A percentile compares a stretch with the other conserved stretches of the same genome.
Conservation (phyloP, 306 rosid genomes). For the Sechiopsis laciniata region DNA sequence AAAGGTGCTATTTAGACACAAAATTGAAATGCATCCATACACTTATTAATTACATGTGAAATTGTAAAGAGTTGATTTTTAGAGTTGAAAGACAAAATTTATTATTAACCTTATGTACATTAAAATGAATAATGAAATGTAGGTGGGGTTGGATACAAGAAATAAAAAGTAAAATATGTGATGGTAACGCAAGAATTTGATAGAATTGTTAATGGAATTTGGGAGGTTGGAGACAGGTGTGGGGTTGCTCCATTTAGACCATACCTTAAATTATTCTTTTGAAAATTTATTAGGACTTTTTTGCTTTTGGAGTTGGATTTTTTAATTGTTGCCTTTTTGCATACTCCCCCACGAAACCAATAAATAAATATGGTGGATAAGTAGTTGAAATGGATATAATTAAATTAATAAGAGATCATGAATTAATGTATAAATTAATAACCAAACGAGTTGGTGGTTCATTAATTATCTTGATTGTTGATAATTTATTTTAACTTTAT, state of each 20-base stretch:
- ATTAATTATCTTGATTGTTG: too few relatives aligned
- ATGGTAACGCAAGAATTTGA: slow-evolving; percentile 14
- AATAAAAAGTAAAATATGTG: neutral
- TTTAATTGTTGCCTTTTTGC: slow-evolving; percentile 10
- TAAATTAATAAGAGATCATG: too few relatives aligned
- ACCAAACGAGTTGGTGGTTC: too few relatives aligned
- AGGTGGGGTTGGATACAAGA: neutral
- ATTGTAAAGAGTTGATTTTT: too few relatives aligned
- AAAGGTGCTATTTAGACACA: too few relatives aligned
- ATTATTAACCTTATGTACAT: too few relatives aligned
- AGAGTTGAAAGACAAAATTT: too few relatives aligned
- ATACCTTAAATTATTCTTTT: slow-evolving; percentile 11
- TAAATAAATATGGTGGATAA: neutral
- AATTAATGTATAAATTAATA: too few relatives aligned
- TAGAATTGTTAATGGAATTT: slow-evolving; percentile 18
- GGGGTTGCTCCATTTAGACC: slow-evolving; percentile 1
- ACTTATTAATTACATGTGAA: too few relatives aligned
- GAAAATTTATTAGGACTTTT: neutral
- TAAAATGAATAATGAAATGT: neutral
- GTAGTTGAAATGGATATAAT: too few relatives aligned
- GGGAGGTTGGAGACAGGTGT: slow-evolving; percentile 3
- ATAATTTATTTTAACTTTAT: too few relatives aligned
- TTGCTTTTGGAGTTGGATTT: slow-evolving; percentile 9
- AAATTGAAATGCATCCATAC: too few relatives aligned
- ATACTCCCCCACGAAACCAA: slow-evolving; percentile 16